phyloP scores from a whole-genome alignment of 495 filamentous ascomycete genomes.

The Collariella sp. region DNA sequence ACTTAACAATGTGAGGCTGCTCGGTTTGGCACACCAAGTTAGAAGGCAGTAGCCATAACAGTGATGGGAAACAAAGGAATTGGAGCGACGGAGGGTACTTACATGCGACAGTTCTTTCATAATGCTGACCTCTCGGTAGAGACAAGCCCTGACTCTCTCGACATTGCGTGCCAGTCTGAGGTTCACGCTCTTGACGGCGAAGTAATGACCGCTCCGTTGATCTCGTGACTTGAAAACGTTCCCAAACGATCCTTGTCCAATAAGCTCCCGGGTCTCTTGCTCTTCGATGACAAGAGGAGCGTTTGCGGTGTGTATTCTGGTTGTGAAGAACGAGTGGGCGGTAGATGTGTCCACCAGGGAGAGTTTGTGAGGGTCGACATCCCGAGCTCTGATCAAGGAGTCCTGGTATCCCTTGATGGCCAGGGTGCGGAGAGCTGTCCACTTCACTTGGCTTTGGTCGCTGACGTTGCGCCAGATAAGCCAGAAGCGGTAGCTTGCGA shows the following conservation, averaged over 20 bases:
- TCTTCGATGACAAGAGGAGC: no score
- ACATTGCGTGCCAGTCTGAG: neutral
- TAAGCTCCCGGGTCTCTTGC: no score
- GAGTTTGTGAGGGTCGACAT: no score
- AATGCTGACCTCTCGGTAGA: constrained; percentile 9
- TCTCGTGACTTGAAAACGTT: neutral
- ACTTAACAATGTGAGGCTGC: constrained; percentile 11
- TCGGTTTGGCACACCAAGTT: neutral
- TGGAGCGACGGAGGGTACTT: neutral
- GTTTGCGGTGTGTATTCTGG: no score
- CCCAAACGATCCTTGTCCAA: neutral
- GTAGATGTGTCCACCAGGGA: no score
- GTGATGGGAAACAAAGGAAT: neutral
- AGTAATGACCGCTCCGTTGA: neutral
- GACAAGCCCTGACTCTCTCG: neutral
- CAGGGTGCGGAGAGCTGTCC: no score
- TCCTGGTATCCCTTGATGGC: no score
- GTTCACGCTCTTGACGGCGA: constrained; percentile 15
- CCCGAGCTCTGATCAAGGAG: no score
- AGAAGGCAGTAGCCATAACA: neutral
- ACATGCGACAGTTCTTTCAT: constrained; percentile 3
- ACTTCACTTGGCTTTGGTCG: no score
- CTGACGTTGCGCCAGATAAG: no score
- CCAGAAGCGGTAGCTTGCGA: no score
- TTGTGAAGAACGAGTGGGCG: no score